Evolutionary conservation across 2,329 filamentous ascomycete genomes (phyloP), one percentile per base, ranked within the genome.

Genomic region (Westerdykella aurantiaca): DNA sequence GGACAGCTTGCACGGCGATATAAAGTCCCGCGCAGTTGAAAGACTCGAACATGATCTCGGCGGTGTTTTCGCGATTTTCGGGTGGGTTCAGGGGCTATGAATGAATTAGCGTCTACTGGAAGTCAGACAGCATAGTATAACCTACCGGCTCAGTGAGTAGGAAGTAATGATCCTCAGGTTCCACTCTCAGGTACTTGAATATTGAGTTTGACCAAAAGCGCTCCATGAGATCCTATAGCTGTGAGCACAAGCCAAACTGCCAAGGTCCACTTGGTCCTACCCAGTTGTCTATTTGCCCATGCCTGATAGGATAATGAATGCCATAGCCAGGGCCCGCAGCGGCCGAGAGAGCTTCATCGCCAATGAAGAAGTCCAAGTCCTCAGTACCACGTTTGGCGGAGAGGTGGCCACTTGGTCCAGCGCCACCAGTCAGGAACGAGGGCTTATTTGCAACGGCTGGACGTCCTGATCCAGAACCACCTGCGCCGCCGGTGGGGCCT

Each of bases 171-270:
- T 98, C 93, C 73, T 98, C 93, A 23, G 93, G 93, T 72, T 98
- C 93, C 56, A 98, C 93, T 60, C 93, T 83, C 42, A 98, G 80
- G 66, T 98, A 98, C 70, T 98, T 98, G 81, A 98, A 98, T 73
- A 98, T 98, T 51, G 93, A 98, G 75, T 97, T 97, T 56, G 94
- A 97, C 93, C 93, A 98, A 75, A 97, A 98, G 51, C 93, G 85
- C 71, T 98, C 93, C 93, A 98, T 98, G 63, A 96, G 88, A 72
- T 98, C 93, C 87, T 93, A 43, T 49, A 37, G 31, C 13, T 33
- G 45, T 63, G 38, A 60, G 52, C 39, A 48, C 31, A 14, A 2
- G 9, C 23, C 37, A 12, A 14, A 37, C 33, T 18, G 13, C 5
- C 17, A 25, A 6, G 34, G 31, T 16, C 12, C 22, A 16, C 10